Base-by-base conservation (phyloP, 1,284 basidiomycete species). In the Waitea zeae region DNA sequence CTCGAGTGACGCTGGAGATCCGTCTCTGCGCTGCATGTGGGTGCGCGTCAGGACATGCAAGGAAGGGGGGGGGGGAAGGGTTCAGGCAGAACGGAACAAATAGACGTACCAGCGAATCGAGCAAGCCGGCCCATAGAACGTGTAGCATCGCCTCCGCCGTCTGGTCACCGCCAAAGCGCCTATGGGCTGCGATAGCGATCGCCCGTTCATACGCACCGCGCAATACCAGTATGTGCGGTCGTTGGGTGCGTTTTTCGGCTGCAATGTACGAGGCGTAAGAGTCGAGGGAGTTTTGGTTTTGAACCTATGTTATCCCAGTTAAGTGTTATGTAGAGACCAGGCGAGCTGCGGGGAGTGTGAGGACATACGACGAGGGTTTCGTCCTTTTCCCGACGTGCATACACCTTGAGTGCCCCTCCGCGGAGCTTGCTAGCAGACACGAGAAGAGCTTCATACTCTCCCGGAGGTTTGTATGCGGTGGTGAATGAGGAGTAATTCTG, bases 401-500 rank as follows among this genome's bases (percentile, higher is more conserved):
- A 77, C 30, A 63, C 61, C 36, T 71, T 74, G 17, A 64, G 62
- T 3, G 75, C 70, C 30, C 61, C 60, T 12, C 67, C 56, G 14
- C 75, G 70, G 20, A 64, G 52, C 50, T 81, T 79, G 17, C 84
- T 86, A 1, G 83, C 84, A 2, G 67, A 52, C 12, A 92, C 67
- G 30, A 95, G 64, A 5, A 78, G 55, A 0, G 56, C 47, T 49
- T 92, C 87, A 48, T 96, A 96, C 36, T 77, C 66, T 12, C 67
- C 56, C 0, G 77, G 61, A n/a, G 74, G 64, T 39, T 73, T 71
- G 52, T 80, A 66, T 28, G 68, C 66, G 0, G 86, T 86, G 13
- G 86, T 82, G 53, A 92, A 93, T 0, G 76, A 70, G 2, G 89
- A 93, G 50, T 90, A 95, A 2, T 69, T 61, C 45, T 84, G 73